Evolutionary conservation across 805 yeast species (phyloP), one percentile per base, ranked within the genome.

Genomic region (Cyberlindnera nakhonratchasimensis): DNA sequence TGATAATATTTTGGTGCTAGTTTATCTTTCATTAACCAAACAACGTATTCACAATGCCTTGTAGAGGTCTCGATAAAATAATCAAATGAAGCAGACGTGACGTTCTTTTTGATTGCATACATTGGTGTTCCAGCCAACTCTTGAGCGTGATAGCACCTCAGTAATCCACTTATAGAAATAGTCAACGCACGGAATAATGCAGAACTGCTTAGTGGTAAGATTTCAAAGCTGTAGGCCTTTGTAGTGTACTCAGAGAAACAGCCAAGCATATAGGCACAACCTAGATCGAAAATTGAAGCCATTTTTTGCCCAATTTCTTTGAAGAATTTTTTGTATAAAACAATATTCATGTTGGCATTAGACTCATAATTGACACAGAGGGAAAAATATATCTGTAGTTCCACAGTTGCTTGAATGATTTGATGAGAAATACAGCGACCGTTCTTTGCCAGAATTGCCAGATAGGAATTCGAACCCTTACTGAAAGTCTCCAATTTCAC

Each of bases 71-170:
- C 31, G 22, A 46, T 29, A 12, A 46, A 40, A 12, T 20, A 18
- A 3, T 47, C 48, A 23, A 38, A 34, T 5, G 45, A 16, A 13
- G 30, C 40, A 1, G 40, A 1, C 2, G 14, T 37, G 5, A 23
- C 28, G 8, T 13, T 14, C n/a, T 23, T 32, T 22, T 38, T 34
- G n/a, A 17, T 24, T 13, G 38, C 10, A 23, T 29, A 39, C 30
- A 24, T 31, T 18, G 39, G 39, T 1, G 48, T 40, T 3, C 14
- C n/a, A 17, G 43, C 7, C 13, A 47, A 20, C 17, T 52, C 56
- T 30, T 44, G 47, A 3, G 50, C 49, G 33, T 53, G 57, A 24
- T 45, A 51, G 12, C 39, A 30, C 32, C 55, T 43, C 18, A 47
- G 20, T 5, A 44, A 12, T 1, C 37, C 36, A 26, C 46, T 29